These are phyloP conservation scores for Chloranthus sessilifolius DNA, from an alignment of 164 flowering plant species.

Conservation along the genomic window DNA sequence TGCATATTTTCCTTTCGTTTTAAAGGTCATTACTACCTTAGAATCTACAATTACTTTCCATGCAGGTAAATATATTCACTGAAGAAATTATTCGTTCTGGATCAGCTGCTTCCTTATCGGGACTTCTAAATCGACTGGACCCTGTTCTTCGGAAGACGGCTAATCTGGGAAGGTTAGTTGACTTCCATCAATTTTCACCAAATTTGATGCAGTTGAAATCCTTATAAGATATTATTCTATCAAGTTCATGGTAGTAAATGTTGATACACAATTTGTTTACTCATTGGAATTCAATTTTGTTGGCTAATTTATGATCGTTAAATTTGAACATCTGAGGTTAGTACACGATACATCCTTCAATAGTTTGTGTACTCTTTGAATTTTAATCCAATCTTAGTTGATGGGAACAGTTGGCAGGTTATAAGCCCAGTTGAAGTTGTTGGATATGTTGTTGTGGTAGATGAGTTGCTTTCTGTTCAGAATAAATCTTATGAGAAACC, in stretches of 20 bases:
- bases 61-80: constrained; percentile 86
- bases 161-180: constrained; percentile 75
- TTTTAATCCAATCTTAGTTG: constrained; percentile 21
- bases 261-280: too few relatives aligned
- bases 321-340: neutral
- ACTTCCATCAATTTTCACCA: too few relatives aligned
- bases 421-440: constrained; percentile 90
- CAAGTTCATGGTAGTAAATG: too few relatives aligned
- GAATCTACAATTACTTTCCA: constrained; percentile 6
- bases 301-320: neutral
- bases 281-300: neutral
- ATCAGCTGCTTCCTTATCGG: constrained; percentile 91
- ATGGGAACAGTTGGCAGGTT: constrained; percentile 91
- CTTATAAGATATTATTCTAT: constrained; percentile 2
- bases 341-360: neutral
- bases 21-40: constrained; percentile 1
- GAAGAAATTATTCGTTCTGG: constrained; percentile 98
- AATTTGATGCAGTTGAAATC: constrained; percentile 7
- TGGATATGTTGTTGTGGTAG: constrained; percentile 80
- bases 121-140: constrained; percentile 88
- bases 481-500: constrained; percentile 67
- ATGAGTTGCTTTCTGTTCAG: constrained; percentile 90
- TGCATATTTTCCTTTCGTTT: neutral
- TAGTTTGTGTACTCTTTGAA: neutral
- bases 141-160: constrained; percentile 90